A percentile compares a stretch with the other conserved stretches of the same genome.
These are phyloP conservation scores for Chrysanthemum lavandulifolium DNA, from an alignment of 129 eudicot genomes.

Conservation along the genomic window DNA sequence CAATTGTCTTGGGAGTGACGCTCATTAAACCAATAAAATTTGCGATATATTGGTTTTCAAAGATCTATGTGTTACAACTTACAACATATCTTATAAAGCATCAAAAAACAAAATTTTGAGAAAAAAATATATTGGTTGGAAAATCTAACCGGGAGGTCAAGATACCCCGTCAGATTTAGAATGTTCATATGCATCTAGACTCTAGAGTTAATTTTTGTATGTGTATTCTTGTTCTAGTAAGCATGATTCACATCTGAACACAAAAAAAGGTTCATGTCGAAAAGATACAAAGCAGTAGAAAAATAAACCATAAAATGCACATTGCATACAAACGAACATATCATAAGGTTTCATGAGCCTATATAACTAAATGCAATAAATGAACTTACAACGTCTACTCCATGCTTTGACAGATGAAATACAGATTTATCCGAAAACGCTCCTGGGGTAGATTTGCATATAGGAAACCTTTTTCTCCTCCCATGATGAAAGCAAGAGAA, in stretches of 20 bases:
- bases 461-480: constrained; percentile 38
- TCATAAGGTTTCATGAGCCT: not conserved
- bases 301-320: not conserved
- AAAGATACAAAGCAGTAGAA: not conserved
- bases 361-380: constrained; percentile 15
- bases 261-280: not conserved
- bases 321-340: not conserved
- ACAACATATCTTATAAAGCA: no score
- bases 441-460: constrained; percentile 43
- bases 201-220: constrained; percentile 1
- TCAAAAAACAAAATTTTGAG: no score
- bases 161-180: not conserved
- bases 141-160: no score
- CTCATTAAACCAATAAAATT: no score
- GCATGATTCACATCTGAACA: not conserved
- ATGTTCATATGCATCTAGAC: not conserved
- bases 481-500: constrained; percentile 66
- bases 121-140: no score
- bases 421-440: constrained; percentile 66
- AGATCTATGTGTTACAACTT: no score
- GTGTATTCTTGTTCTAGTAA: not conserved
- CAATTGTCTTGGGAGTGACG: no score
- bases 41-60: no score
- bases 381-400: constrained; percentile 54
- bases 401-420: constrained; percentile 48